phyloP scores from a whole-genome alignment of 371 early-diverging fungal genomes.

The Haplosporangium sp. region DNA sequence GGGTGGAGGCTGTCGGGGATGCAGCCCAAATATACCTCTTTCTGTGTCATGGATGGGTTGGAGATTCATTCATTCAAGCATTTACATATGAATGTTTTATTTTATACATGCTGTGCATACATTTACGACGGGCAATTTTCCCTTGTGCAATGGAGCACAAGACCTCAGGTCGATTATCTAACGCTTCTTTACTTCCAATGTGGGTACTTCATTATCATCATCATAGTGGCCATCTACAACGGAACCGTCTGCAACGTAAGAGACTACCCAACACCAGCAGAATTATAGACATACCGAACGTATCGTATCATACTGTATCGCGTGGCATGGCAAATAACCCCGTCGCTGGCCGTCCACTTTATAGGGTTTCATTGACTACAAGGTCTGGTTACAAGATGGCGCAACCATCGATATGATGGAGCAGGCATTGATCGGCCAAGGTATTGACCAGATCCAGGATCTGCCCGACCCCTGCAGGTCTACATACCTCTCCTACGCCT shows the following conservation, averaged over 20 bases:
- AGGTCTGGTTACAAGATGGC: conserved; percentile 43
- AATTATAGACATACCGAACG: background rate
- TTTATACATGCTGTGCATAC: too few relatives aligned
- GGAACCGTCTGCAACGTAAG: conserved; percentile 51
- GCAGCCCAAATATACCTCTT: too few relatives aligned
- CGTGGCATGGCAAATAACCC: background rate
- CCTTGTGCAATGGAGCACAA: too few relatives aligned
- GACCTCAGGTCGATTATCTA: background rate
- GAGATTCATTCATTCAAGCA: too few relatives aligned
- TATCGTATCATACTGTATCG: background rate
- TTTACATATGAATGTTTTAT: too few relatives aligned
- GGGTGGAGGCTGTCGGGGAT: too few relatives aligned
- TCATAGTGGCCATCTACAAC: conserved; percentile 44
- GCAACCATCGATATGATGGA: conserved; percentile 21
- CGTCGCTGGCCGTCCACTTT: background rate
- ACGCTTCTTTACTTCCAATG: background rate
- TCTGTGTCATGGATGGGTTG: too few relatives aligned
- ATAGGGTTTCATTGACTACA: conserved; percentile 48
- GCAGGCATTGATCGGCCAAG: conserved; percentile 2
- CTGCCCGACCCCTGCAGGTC: conserved; percentile 44
- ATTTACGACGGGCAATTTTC: too few relatives aligned
- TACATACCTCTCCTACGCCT: conserved; percentile 28
- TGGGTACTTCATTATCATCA: background rate
- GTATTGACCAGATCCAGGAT: conserved; percentile 1
- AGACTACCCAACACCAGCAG: background rate